Conservation (phyloP, 1,139 yeast genomes). For the Barnettozyma hawaiiensis region DNA sequence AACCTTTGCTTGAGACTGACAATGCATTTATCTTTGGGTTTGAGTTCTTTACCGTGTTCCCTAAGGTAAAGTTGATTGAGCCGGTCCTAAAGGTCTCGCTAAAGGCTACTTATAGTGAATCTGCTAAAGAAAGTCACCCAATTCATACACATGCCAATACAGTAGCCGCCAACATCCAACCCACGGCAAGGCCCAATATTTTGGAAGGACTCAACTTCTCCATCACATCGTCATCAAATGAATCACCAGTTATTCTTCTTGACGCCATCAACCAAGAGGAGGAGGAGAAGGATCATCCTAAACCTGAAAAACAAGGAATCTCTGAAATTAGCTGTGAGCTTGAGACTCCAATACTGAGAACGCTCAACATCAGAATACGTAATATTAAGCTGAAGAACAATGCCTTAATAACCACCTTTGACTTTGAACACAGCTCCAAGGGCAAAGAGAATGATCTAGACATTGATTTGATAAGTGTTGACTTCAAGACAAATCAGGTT, state of each 20-base stretch:
- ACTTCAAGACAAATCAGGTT: constrained; percentile 33
- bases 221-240: constrained; percentile 6
- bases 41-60: constrained; percentile 16
- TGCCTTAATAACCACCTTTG: constrained; percentile 48
- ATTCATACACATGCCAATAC: background rate
- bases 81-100: constrained; percentile 14
- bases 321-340: constrained; percentile 9
- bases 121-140: background rate
- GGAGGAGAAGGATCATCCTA: constrained; percentile 19
- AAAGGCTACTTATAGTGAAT: background rate
- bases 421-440: constrained; percentile 48
- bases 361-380: constrained; percentile 50
- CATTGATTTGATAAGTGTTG: constrained; percentile 31
- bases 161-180: constrained; percentile 10
- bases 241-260: constrained; percentile 13
- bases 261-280: constrained; percentile 22
- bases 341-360: constrained; percentile 40
- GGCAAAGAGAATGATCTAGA: constrained; percentile 27
- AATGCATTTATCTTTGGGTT: constrained; percentile 12
- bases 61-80: constrained; percentile 20
- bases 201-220: constrained; percentile 20
- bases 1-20: background rate
- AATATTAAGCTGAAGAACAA: constrained; percentile 51
- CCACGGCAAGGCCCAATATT: constrained; percentile 22
- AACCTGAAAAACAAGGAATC: background rate